Base-by-base conservation (phyloP, 805 yeast genomes). In the Saturnispora bothae region DNA sequence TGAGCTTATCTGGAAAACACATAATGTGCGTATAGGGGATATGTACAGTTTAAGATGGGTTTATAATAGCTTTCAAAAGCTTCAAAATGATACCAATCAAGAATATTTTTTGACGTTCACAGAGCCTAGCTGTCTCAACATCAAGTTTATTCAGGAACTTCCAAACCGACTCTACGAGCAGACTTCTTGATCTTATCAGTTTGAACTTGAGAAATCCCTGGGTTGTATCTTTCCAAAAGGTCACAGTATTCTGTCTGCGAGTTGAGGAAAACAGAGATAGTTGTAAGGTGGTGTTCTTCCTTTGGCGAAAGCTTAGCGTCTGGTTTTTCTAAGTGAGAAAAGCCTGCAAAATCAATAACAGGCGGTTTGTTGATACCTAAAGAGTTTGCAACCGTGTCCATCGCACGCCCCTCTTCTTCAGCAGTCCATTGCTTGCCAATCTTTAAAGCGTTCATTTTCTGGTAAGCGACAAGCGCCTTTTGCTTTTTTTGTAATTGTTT, bases 121-220 rank as follows among this genome's bases (percentile, higher is more conserved):
- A n/a, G n/a, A n/a, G n/a, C n/a, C n/a, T n/a, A n/a, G n/a, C n/a
- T n/a, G n/a, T n/a, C 15, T 21, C 12, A 16, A 9, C 14, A 28
- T 26, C 7, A 21, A n/a, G n/a, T 21, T 20, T 44, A 54, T 43
- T 66, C 65, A 6, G 85, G 86, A 12, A 79, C 62, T 38, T 75
- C 74, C 38, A 89, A 68, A 0, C 98, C 98, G n/a, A 89, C 98
- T 45, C 78, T 71, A 40, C 78, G 69, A 5, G 97, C 98, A 1
- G 95, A 81, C 53, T 71, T 73, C 49, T 76, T 67, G 20, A 89
- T 78, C 40, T 79, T 76, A 43, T 89, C 96, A 36, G 71, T 71
- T 51, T 83, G 94, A 19, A 76, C 70, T 75, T 81, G 73, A 19
- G 73, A 73, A 43, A 80, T 65, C 3, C 95, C 92, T 3, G 94